These are phyloP conservation scores for Botrytis sinoallii DNA, from an alignment of 2,329 filamentous ascomycete species.

Conservation along the genomic window DNA sequence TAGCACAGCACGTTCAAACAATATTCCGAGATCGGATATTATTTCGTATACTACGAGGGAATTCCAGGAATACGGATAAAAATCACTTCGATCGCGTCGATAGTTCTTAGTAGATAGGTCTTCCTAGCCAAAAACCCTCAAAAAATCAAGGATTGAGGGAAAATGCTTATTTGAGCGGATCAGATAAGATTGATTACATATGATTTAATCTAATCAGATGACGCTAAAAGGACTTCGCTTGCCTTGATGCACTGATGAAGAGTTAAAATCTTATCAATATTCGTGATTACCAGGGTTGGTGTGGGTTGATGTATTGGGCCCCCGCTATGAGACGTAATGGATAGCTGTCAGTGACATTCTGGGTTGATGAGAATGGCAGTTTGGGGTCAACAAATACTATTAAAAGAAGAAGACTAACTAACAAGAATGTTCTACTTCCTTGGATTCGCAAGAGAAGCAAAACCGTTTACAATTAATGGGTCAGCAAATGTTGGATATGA, in stretches of 20 bases:
- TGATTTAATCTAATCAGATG: slow-evolving; percentile 14
- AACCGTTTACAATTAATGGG: not conserved
- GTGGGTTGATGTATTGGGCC: not conserved
- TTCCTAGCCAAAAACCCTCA: not conserved
- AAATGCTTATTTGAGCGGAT: slow-evolving; percentile 1
- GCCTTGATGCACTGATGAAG: not conserved
- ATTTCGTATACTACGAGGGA: not conserved
- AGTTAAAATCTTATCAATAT: not conserved
- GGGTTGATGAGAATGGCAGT: not conserved
- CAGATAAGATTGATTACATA: slow-evolving; percentile 14
- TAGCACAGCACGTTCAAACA: not conserved
- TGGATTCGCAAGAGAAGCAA: no score
- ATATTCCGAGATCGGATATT: not conserved
- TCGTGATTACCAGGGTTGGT: not conserved
- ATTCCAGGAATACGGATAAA: not conserved
- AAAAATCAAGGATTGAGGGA: not conserved
- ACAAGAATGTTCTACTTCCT: not conserved
- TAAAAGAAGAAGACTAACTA: not conserved
- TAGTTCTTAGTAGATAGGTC: not conserved
- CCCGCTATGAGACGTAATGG: slow-evolving; percentile 2
- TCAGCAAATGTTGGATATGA: no score
- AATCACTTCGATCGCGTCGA: not conserved
- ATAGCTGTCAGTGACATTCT: not conserved
- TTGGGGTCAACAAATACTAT: not conserved
- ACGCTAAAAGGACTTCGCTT: slow-evolving; percentile 7